phyloP scores from a whole-genome alignment of 352 stramenopile species.

The Pythium volutum region DNA sequence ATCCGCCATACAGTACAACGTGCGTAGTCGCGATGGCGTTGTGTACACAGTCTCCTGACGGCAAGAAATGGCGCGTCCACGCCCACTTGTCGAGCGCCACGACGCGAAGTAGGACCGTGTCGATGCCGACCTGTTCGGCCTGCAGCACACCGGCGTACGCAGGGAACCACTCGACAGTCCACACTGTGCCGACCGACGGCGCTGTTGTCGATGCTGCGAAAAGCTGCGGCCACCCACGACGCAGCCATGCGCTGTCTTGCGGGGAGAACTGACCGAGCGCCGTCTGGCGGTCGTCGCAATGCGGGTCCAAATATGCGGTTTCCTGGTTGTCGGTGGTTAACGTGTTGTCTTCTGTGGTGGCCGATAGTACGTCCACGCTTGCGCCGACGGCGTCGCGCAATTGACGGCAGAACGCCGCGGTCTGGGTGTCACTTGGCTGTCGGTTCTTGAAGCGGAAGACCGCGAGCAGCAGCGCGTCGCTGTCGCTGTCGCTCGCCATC shows the following conservation, averaged over 20 bases:
- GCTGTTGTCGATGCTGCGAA: neutral
- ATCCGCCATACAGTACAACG: conserved; percentile 30
- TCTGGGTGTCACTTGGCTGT: conserved; percentile 4
- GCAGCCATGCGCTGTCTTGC: conserved; percentile 7
- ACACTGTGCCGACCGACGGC: conserved; percentile 3
- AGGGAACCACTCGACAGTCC: conserved; percentile 37
- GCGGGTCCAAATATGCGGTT: conserved; percentile 8
- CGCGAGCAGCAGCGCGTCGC: conserved; percentile 1
- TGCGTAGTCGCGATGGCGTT: conserved; percentile 32
- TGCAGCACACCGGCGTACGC: conserved; percentile 46
- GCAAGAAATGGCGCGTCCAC: conserved; percentile 33
- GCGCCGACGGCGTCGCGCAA: conserved; percentile 4
- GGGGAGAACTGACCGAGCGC: conserved; percentile 3
- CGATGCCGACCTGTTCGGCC: conserved; percentile 25
- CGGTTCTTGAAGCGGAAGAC: conserved; percentile 16
- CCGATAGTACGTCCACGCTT: neutral
- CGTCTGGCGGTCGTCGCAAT: conserved; percentile 4
- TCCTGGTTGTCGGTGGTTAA: neutral
- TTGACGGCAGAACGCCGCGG: conserved; percentile 1
- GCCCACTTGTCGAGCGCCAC: conserved; percentile 47
- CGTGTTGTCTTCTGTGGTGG: neutral
- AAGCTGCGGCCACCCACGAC: conserved; percentile 6
- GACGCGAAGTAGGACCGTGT: conserved; percentile 31
- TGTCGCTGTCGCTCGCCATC: neutral
- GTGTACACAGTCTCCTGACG: conserved; percentile 31